Evolutionary conservation across 164 flowering plant species (phyloP).

Genomic region (Berberis vulgaris): DNA sequence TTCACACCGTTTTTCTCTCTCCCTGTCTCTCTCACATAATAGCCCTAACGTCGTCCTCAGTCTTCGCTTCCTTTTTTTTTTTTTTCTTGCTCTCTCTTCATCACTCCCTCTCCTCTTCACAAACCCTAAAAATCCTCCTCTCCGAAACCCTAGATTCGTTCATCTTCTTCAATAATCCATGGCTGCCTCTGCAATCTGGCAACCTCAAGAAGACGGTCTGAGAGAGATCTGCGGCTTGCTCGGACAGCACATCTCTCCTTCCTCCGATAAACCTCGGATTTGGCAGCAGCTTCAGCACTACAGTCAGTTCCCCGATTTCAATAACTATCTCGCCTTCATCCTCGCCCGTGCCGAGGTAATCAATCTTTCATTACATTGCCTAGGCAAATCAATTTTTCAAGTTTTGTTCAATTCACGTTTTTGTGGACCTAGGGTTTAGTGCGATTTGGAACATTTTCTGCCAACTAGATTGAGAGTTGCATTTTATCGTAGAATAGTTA

Average conservation of each 20-base stretch:
- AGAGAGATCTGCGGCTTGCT: conserved; percentile 80
- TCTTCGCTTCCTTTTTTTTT: too few species aligned
- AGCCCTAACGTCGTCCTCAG: too few species aligned
- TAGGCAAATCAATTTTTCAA: too few species aligned
- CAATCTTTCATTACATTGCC: not conserved
- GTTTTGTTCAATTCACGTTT: not conserved
- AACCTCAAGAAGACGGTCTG: conserved; percentile 78
- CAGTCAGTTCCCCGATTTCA: conserved; percentile 92
- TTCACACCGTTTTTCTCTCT: too few species aligned
- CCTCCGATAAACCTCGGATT: conserved; percentile 76
- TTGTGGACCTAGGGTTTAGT: not conserved
- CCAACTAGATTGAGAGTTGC: too few species aligned
- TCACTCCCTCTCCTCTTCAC: too few species aligned
- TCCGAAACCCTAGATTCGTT: too few species aligned
- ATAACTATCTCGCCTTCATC: conserved; percentile 88
- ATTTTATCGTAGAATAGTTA: too few species aligned
- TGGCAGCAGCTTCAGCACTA: conserved; percentile 90
- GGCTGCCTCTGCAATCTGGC: conserved; percentile 31
- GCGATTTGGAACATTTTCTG: not conserved
- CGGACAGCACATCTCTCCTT: conserved; percentile 82
- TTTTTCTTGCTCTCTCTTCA: too few species aligned
- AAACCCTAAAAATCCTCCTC: too few species aligned
- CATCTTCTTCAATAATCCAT: too few species aligned
- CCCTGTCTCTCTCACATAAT: too few species aligned
- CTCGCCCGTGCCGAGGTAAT: conserved; percentile 78